Evolutionary conservation across 2,329 filamentous ascomycete genomes (phyloP).

Genomic region (Parascedosporium putredinis): DNA sequence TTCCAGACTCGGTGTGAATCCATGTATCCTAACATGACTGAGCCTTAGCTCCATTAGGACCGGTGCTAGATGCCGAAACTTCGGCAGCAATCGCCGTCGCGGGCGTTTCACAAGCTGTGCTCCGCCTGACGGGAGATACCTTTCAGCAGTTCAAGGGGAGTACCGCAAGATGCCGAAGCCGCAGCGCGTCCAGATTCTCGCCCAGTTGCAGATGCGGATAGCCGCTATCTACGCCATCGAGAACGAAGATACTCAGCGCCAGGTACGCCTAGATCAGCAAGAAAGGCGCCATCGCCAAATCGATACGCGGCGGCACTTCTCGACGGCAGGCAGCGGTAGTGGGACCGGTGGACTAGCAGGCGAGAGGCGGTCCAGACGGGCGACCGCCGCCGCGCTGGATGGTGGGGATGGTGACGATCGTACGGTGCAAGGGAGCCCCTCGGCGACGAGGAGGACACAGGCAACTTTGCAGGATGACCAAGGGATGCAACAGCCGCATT

Average conservation of each 20-base stretch:
- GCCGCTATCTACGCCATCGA: slow-evolving; percentile 34
- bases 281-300: slow-evolving; percentile 27
- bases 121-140: slow-evolving; percentile 31
- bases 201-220: slow-evolving; percentile 30
- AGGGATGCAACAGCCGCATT: slow-evolving; percentile 17
- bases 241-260: slow-evolving; percentile 32
- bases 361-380: slow-evolving; percentile 15
- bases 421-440: background rate
- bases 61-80: slow-evolving; percentile 25
- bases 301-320: slow-evolving; percentile 19
- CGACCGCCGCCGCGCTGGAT: slow-evolving; percentile 1
- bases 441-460: slow-evolving; percentile 4
- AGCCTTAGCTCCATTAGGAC: slow-evolving; percentile 13
- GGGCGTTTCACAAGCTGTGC: slow-evolving; percentile 25
- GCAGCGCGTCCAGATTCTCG: slow-evolving; percentile 26
- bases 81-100: slow-evolving; percentile 27
- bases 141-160: slow-evolving; percentile 33
- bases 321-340: background rate
- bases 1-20: too few relatives aligned
- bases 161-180: slow-evolving; percentile 31
- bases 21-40: too few relatives aligned
- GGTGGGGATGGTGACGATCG: background rate
- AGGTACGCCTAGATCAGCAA: slow-evolving; percentile 26
- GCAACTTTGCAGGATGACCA: slow-evolving; percentile 17
- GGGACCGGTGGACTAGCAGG: background rate